These are phyloP conservation scores for Pleodorina starrii DNA, from an alignment of 139 green algal species.

Conservation along the genomic window DNA sequence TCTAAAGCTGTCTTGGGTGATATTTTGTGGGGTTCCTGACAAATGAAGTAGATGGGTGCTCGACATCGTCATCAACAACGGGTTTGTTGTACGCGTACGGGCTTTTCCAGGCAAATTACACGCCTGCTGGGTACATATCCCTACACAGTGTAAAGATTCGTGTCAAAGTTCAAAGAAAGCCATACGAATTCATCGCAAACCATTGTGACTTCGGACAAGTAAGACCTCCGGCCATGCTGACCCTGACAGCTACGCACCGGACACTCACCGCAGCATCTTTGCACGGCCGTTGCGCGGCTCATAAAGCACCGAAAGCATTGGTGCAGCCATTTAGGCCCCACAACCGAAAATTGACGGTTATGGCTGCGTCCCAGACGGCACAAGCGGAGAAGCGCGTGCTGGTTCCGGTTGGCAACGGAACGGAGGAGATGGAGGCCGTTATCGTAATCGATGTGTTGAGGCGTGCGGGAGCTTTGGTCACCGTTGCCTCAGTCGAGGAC, in stretches of 20 bases:
- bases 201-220: too few species aligned
- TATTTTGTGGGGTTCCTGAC: too few species aligned
- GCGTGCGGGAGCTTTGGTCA: slow-evolving; percentile 76
- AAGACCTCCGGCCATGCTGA: slow-evolving; percentile 18
- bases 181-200: too few species aligned
- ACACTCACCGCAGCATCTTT: not conserved
- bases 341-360: not conserved
- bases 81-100: too few species aligned
- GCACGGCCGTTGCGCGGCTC: not conserved
- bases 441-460: slow-evolving; percentile 95
- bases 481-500: slow-evolving; percentile 88
- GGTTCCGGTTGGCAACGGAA: slow-evolving; percentile 88
- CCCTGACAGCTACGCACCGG: slow-evolving; percentile 11
- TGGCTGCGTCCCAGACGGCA: not conserved
- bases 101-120: too few species aligned
- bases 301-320: not conserved
- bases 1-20: too few species aligned
- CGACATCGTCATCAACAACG: too few species aligned
- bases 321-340: not conserved
- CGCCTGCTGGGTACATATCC: too few species aligned
- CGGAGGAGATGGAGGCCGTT: slow-evolving; percentile 93
- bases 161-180: too few species aligned
- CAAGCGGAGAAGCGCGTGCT: slow-evolving; percentile 76
- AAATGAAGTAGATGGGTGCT: too few species aligned
- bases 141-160: slow-evolving; percentile 3